Evolutionary conservation across 73 alveolate species (phyloP).

Genomic region (Paramecium sexaurelia): DNA sequence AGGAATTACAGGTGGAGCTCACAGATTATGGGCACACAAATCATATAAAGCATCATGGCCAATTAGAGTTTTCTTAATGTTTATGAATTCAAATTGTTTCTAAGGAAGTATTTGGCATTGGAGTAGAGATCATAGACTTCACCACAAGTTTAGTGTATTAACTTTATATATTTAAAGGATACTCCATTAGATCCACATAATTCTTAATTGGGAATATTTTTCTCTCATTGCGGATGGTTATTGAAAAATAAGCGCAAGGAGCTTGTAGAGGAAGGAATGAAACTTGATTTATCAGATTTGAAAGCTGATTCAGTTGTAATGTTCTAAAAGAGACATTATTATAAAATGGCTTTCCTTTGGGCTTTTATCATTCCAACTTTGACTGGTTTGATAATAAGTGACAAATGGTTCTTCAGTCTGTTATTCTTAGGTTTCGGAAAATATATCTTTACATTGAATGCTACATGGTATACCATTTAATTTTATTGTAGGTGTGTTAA

Average conservation of each 20-base stretch:
- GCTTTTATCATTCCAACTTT: constrained; percentile 50
- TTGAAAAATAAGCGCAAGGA: constrained; percentile 57
- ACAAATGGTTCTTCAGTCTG: neutral
- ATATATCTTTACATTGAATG: constrained; percentile 11
- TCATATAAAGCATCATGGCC: constrained; percentile 65
- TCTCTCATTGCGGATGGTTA: constrained; percentile 72
- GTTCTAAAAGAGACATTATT: constrained; percentile 66
- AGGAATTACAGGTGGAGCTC: constrained; percentile 74
- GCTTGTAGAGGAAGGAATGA: constrained; percentile 63
- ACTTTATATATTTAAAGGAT: constrained; percentile 1
- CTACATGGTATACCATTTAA: neutral
- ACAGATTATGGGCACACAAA: constrained; percentile 73
- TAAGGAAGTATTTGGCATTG: constrained; percentile 72
- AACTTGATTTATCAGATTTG: constrained; percentile 59
- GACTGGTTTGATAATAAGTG: neutral
- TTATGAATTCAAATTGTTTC: constrained; percentile 64
- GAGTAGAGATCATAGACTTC: constrained; percentile 73
- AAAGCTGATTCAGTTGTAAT: constrained; percentile 67
- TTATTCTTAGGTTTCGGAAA: constrained; percentile 10
- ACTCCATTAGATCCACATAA: constrained; percentile 71
- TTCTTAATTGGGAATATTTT: constrained; percentile 62
- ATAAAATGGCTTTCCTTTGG: constrained; percentile 41
- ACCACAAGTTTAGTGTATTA: constrained; percentile 63
- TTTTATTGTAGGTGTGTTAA: constrained; percentile 67
- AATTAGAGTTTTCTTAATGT: constrained; percentile 61